Conservation (phyloP, 305 asterid genomes). For the Plantago rigida region DNA sequence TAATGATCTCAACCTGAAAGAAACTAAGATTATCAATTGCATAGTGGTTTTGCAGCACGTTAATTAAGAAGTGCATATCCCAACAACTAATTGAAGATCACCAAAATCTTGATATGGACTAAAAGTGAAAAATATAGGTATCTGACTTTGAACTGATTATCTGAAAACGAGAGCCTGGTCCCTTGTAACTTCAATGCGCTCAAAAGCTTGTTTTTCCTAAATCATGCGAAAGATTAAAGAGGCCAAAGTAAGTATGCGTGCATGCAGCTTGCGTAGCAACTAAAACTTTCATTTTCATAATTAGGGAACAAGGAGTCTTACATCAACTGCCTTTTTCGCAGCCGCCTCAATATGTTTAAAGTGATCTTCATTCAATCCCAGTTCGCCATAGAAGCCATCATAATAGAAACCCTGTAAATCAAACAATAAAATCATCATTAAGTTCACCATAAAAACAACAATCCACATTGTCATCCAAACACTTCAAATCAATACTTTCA, state of each 20-base stretch:
- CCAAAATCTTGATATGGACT: neutral
- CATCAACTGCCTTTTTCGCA: conserved; percentile 72
- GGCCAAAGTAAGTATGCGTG: conserved; percentile 14
- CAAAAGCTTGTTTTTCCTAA: conserved; percentile 87
- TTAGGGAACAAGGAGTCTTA: conserved; percentile 22
- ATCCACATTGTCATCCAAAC: neutral
- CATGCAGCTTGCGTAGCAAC: too few species aligned
- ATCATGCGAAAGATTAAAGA: conserved; percentile 21
- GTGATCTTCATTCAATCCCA: conserved; percentile 82
- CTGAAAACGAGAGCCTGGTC: conserved; percentile 81
- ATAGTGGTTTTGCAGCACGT: too few species aligned
- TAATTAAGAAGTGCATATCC: conserved; percentile 1
- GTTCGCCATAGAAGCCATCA: conserved; percentile 85
- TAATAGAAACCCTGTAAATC: conserved; percentile 74
- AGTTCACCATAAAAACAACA: neutral
- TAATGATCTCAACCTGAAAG: conserved; percentile 75
- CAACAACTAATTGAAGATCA: neutral
- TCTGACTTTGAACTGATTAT: conserved; percentile 73
- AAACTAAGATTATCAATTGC: conserved; percentile 6
- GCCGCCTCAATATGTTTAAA: conserved; percentile 68
- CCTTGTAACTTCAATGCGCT: conserved; percentile 85
- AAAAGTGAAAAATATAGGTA: conserved; percentile 3
- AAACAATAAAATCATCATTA: conserved; percentile 21
- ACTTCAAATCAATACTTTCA: neutral
- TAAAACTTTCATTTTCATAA: too few species aligned